A percentile compares a stretch with the other conserved stretches of the same genome.
Evolutionary conservation across 192 early-diverging fungal species (phyloP).

Genomic region (Gigaspora rosea): DNA sequence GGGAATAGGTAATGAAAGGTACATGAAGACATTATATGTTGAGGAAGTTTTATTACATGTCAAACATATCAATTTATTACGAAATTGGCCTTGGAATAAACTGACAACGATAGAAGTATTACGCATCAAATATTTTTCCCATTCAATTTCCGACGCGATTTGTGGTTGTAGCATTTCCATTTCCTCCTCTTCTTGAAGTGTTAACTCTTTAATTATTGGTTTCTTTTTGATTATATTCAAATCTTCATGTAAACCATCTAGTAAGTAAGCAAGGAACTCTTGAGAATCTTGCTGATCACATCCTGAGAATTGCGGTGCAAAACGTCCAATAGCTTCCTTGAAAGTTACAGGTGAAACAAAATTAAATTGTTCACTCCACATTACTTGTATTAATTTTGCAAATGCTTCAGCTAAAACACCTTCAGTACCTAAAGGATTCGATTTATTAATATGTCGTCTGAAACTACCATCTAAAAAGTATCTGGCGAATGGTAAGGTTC

Average conservation of each 20-base stretch:
- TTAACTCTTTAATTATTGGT: constrained; percentile 26
- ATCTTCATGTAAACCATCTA: constrained; percentile 92
- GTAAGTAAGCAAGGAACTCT: constrained; percentile 88
- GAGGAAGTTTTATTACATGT: constrained; percentile 77
- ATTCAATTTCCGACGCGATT: constrained; percentile 62
- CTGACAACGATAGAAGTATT: constrained; percentile 87
- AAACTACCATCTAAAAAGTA: constrained; percentile 72
- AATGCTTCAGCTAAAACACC: constrained; percentile 78
- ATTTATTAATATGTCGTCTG: constrained; percentile 61
- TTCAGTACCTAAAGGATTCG: constrained; percentile 71
- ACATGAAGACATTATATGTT: constrained; percentile 92
- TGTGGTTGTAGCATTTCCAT: constrained; percentile 67
- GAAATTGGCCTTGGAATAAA: constrained; percentile 87
- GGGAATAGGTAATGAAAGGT: constrained; percentile 88
- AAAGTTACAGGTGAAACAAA: constrained; percentile 81
- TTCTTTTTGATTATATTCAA: constrained; percentile 61
- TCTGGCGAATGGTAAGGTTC: constrained; percentile 67
- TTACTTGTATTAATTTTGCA: constrained; percentile 71
- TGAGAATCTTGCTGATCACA: constrained; percentile 97
- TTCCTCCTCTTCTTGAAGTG: constrained; percentile 48
- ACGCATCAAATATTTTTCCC: constrained; percentile 70
- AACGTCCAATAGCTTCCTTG: constrained; percentile 70
- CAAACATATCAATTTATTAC: constrained; percentile 66
- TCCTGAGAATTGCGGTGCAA: constrained; percentile 81
- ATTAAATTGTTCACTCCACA: constrained; percentile 81